Evolutionary conservation across 1,139 yeast species (phyloP).

Genomic region (Zhuliangozyma parablackwelliae): DNA sequence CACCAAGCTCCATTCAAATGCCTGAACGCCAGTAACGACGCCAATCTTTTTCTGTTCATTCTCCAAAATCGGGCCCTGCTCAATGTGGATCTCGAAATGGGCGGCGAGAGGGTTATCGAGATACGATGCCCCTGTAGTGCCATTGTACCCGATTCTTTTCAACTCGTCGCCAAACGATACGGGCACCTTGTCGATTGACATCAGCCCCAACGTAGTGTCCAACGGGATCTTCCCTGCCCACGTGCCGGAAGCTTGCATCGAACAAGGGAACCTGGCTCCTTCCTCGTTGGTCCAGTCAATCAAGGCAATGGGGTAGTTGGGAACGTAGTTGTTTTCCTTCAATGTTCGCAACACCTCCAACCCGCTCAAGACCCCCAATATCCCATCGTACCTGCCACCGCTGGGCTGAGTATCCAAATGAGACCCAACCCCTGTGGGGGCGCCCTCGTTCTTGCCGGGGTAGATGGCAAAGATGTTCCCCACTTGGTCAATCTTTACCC

Average conservation of each 20-base stretch:
- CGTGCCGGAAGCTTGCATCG: conserved; percentile 62
- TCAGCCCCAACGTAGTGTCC: conserved; percentile 46
- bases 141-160: conserved; percentile 59
- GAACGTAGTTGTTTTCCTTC: conserved; percentile 52
- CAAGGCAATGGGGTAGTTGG: conserved; percentile 62
- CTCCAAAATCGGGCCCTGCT: conserved; percentile 71
- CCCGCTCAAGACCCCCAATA: conserved; percentile 64
- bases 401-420: conserved; percentile 79
- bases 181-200: conserved; percentile 50
- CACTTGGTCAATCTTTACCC: conserved; percentile 52
- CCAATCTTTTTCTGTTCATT: conserved; percentile 54
- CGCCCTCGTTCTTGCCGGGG: conserved; percentile 48
- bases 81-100: conserved; percentile 72
- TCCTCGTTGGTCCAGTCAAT: conserved; percentile 76
- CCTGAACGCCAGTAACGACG: conserved; percentile 64
- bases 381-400: conserved; percentile 74
- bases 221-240: conserved; percentile 53
- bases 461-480: conserved; percentile 66
- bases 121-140: conserved; percentile 45
- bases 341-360: conserved; percentile 62
- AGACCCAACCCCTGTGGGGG: conserved; percentile 68
- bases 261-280: conserved; percentile 70
- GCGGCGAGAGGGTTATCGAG: conserved; percentile 54
- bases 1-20: conserved; percentile 57
- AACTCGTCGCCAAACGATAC: conserved; percentile 54